phyloP scores from a whole-genome alignment of 2,329 filamentous ascomycete species.

The Fusarium liriodendri region DNA sequence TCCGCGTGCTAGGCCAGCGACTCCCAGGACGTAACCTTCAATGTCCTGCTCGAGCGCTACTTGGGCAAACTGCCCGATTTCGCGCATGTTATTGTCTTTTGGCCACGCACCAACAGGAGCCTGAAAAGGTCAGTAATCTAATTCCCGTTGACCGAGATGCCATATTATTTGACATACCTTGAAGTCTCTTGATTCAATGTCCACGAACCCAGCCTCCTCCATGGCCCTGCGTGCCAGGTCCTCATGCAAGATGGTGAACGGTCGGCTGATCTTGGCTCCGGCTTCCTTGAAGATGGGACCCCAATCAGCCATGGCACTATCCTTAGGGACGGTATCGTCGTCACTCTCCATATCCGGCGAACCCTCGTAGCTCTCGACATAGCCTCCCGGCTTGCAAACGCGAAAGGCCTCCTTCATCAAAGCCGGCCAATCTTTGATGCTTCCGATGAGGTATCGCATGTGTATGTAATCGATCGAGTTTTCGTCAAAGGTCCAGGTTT shows the following conservation, averaged over 20 bases:
- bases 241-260: constrained; percentile 30
- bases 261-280: constrained; percentile 42
- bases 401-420: constrained; percentile 62
- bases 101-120: constrained; percentile 20
- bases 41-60: constrained; percentile 48
- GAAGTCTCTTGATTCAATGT: constrained; percentile 5
- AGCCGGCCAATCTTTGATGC: constrained; percentile 66
- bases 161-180: background rate
- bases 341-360: constrained; percentile 40
- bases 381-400: constrained; percentile 66
- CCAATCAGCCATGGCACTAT: constrained; percentile 41
- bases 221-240: constrained; percentile 9
- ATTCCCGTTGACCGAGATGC: background rate
- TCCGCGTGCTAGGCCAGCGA: constrained; percentile 46
- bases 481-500: constrained; percentile 41
- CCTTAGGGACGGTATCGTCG: constrained; percentile 41
- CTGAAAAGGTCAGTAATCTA: background rate
- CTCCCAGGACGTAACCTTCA: constrained; percentile 45
- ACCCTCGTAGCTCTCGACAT: constrained; percentile 46
- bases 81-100: constrained; percentile 7
- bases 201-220: constrained; percentile 14
- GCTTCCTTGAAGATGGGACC: constrained; percentile 38
- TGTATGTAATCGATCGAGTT: constrained; percentile 69
- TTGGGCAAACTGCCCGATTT: constrained; percentile 39
- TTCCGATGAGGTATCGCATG: constrained; percentile 65